A percentile compares a stretch with the other conserved stretches of the same genome.
Evolutionary conservation across 2,329 filamentous ascomycete species (phyloP).

Genomic region (Chrysoporthe austroafricana): DNA sequence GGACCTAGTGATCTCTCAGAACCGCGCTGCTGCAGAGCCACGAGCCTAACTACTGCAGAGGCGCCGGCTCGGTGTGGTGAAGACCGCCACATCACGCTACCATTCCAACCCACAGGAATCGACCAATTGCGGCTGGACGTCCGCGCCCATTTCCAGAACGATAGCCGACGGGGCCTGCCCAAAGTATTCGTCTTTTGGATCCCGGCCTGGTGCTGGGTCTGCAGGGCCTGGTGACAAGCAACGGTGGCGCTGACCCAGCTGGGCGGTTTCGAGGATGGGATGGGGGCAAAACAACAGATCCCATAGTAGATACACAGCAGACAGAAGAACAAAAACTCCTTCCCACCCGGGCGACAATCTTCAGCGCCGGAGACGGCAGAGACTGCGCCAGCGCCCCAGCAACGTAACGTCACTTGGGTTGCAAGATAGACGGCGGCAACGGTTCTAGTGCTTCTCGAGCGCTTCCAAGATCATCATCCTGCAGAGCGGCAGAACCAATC

Average conservation of each 20-base stretch:
- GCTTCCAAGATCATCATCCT: constrained; percentile 25
- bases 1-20: not conserved
- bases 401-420: constrained; percentile 5
- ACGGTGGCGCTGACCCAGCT: too few relatives aligned
- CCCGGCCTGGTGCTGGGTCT: too few relatives aligned
- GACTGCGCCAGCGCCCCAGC: constrained; percentile 4
- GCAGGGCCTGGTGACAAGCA: too few relatives aligned
- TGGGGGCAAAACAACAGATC: not conserved
- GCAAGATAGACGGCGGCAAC: not conserved
- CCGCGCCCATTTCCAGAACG: constrained; percentile 1
- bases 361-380: not conserved
- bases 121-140: not conserved
- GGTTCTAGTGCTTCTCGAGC: constrained; percentile 22
- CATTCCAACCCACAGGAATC: not conserved
- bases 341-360: constrained; percentile 12
- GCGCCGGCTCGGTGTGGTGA: constrained; percentile 14
- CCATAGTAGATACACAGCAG: too few relatives aligned
- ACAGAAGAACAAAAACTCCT: not conserved
- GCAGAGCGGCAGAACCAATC: constrained; percentile 17
- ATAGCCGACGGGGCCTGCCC: not conserved
- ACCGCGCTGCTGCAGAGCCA: not conserved
- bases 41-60: constrained; percentile 9
- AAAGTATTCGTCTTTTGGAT: too few relatives aligned
- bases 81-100: not conserved
- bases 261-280: not conserved